Conservation (phyloP, 495 filamentous ascomycete genomes). For the Penicillium antarcticum region DNA sequence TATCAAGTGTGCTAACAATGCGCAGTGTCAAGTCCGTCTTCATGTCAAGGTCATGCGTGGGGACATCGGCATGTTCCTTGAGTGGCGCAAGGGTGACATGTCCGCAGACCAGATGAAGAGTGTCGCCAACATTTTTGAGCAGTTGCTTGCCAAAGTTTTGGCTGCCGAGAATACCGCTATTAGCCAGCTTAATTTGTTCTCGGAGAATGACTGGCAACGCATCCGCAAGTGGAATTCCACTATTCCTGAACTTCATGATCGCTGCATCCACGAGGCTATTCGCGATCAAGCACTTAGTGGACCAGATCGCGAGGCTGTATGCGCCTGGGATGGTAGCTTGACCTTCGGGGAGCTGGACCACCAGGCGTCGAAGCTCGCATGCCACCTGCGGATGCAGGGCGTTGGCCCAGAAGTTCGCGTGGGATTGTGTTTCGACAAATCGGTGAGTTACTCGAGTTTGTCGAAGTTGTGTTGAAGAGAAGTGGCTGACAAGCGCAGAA, state of each 20-base stretch:
- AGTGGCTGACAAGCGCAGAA: conserved; percentile 22
- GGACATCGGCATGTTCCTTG: conserved; percentile 43
- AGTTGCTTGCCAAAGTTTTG: conserved; percentile 27
- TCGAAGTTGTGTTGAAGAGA: not conserved
- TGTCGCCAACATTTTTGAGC: conserved; percentile 36
- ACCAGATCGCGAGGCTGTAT: conserved; percentile 45
- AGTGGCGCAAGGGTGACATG: conserved; percentile 45
- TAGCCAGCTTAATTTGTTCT: conserved; percentile 35
- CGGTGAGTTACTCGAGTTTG: conserved; percentile 27
- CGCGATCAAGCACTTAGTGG: conserved; percentile 33
- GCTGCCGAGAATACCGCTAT: conserved; percentile 25
- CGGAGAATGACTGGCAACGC: conserved; percentile 38
- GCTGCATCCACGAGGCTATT: conserved; percentile 52
- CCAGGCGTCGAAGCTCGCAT: conserved; percentile 46
- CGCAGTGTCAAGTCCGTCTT: conserved; percentile 45
- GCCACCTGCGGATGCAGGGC: conserved; percentile 41
- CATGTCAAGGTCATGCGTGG: conserved; percentile 40
- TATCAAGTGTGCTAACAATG: not conserved
- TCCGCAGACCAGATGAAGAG: conserved; percentile 44
- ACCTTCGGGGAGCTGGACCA: conserved; percentile 53
- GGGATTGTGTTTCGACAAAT: conserved; percentile 58
- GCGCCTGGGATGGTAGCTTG: conserved; percentile 58
- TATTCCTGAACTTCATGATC: conserved; percentile 31
- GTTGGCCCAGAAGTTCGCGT: conserved; percentile 49
- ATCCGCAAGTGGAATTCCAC: conserved; percentile 40